A percentile compares a stretch with the other conserved stretches of the same genome.
These are phyloP conservation scores for Primulina tabacum DNA, from an alignment of 257 asterid species.

Conservation along the genomic window DNA sequence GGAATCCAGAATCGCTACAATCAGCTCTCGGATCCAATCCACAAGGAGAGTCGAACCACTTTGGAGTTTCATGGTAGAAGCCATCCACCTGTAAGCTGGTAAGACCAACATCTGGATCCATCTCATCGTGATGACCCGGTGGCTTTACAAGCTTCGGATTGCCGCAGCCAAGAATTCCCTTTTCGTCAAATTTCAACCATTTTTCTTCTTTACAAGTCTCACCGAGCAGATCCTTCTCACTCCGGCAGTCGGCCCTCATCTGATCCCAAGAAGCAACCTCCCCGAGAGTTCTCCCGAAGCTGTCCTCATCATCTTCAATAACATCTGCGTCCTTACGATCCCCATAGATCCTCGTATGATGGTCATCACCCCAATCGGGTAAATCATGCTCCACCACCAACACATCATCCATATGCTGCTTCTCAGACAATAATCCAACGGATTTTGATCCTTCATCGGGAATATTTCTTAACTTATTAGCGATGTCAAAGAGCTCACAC, in stretches of 20 bases:
- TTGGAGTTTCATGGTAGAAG: conserved; percentile 84
- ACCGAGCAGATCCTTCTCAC: conserved; percentile 67
- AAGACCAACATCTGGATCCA: conserved; percentile 81
- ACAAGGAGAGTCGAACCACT: conserved; percentile 96
- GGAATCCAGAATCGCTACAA: conserved; percentile 71
- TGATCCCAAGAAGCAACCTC: conserved; percentile 97
- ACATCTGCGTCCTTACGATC: conserved; percentile 81
- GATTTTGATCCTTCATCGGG: conserved; percentile 77
- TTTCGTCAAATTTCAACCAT: conserved; percentile 83
- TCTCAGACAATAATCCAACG: conserved; percentile 53
- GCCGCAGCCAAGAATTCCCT: conserved; percentile 59
- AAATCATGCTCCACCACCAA: conserved; percentile 93
- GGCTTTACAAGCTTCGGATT: conserved; percentile 44
- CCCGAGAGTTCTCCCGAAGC: conserved; percentile 94
- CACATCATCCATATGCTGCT: conserved; percentile 74
- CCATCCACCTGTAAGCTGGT: conserved; percentile 73
- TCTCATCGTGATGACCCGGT: conserved; percentile 51
- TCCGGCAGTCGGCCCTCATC: conserved; percentile 63
- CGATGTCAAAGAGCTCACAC: conserved; percentile 69
- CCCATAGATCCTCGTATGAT: conserved; percentile 62
- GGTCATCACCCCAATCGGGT: conserved; percentile 93
- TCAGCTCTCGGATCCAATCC: conserved; percentile 72
- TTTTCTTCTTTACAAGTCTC: conserved; percentile 79
- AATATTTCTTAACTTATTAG: conserved; percentile 60
- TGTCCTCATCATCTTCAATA: conserved; percentile 92